Conservation (phyloP, 148 eudicot species). For the Rhododendron vialii region DNA sequence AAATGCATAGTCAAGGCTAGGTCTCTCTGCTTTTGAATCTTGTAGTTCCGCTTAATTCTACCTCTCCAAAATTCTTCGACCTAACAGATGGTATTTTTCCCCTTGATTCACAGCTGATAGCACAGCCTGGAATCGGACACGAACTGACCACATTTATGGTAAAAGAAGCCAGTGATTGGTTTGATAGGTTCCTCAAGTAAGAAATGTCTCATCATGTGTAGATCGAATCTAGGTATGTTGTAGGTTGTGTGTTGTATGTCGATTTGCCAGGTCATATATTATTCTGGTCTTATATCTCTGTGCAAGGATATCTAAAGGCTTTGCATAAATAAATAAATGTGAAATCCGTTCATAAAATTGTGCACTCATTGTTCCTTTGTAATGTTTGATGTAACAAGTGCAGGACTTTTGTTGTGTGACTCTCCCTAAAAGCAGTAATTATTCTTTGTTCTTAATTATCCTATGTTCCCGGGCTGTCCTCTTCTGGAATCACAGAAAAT, state of each 20-base stretch:
- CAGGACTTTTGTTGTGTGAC: neutral
- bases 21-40: neutral
- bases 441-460: neutral
- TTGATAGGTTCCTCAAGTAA: slow-evolving; percentile 56
- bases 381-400: neutral
- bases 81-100: neutral
- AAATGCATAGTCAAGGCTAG: neutral
- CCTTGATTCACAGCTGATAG: slow-evolving; percentile 48
- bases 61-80: no score
- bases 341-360: neutral
- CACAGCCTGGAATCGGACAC: slow-evolving; percentile 73
- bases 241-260: neutral
- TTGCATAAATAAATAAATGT: no score
- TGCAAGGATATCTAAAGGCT: neutral
- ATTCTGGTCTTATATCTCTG: neutral
- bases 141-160: slow-evolving; percentile 83
- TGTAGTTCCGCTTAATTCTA: neutral
- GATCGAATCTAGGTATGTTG: neutral
- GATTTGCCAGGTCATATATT: neutral
- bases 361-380: neutral
- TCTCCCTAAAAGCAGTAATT: neutral
- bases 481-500: no score
- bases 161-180: slow-evolving; percentile 83
- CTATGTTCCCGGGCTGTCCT: neutral
- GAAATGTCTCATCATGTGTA: neutral